These are phyloP conservation scores for Raphanus hybrid DNA, from an alignment of 441 rosid genomes.

Conservation along the genomic window DNA sequence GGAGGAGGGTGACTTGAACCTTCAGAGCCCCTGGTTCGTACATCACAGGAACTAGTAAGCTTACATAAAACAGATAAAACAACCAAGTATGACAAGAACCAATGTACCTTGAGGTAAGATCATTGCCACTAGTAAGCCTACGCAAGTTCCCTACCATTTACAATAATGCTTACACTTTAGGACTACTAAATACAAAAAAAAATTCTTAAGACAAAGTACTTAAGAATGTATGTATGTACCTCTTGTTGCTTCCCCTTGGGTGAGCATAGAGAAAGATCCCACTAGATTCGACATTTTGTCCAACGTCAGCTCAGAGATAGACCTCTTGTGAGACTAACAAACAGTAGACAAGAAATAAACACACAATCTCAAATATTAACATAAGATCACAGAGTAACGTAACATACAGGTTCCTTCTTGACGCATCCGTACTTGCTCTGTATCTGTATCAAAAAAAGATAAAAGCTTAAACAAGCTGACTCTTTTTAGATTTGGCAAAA, in stretches of 20 bases:
- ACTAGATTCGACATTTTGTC: constrained; percentile 78
- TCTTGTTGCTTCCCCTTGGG: constrained; percentile 57
- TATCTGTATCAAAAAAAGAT: constrained; percentile 56
- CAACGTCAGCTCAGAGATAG: constrained; percentile 81
- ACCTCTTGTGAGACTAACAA: constrained; percentile 64
- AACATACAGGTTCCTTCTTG: constrained; percentile 70
- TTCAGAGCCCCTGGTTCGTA: constrained; percentile 57
- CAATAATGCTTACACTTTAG: constrained; percentile 5
- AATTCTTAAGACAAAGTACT: neutral
- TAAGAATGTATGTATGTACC: constrained; percentile 45
- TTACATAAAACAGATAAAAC: constrained; percentile 12
- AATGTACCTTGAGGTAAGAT: constrained; percentile 65
- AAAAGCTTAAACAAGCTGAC: constrained; percentile 20
- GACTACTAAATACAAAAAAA: neutral
- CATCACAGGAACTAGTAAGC: neutral
- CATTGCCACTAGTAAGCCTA: constrained; percentile 60
- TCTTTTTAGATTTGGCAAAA: constrained; percentile 6
- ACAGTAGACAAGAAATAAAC: constrained; percentile 11
- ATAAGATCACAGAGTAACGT: constrained; percentile 16
- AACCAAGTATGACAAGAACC: constrained; percentile 6
- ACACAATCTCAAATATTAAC: constrained; percentile 14
- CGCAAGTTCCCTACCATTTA: constrained; percentile 53
- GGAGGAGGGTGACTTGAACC: constrained; percentile 49
- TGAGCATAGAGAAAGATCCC: constrained; percentile 63
- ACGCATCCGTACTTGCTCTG: constrained; percentile 85